Evolutionary conservation across 108 stramenopile species (phyloP).

Genomic region (Cyclotella cryptica): DNA sequence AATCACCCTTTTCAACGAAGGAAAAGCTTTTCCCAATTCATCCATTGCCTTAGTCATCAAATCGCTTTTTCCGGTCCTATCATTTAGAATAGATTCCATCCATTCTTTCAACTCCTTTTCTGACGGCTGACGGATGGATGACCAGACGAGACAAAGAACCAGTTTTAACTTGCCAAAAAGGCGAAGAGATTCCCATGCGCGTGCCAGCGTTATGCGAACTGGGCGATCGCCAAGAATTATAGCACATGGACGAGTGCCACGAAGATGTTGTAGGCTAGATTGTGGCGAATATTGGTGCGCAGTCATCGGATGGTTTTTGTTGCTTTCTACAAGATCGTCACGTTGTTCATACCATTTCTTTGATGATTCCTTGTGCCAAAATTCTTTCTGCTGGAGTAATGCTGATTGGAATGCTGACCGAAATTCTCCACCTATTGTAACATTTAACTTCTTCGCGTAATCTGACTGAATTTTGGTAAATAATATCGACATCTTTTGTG

Average conservation of each 20-base stretch:
- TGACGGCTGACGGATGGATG: constrained; percentile 70
- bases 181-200: constrained; percentile 82
- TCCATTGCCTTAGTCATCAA: constrained; percentile 81
- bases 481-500: constrained; percentile 47
- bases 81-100: constrained; percentile 73
- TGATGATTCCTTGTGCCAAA: constrained; percentile 26
- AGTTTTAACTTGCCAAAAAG: constrained; percentile 77
- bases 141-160: constrained; percentile 68
- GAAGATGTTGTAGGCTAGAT: constrained; percentile 18
- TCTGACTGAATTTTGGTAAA: constrained; percentile 79
- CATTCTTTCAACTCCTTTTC: constrained; percentile 81
- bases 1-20: constrained; percentile 72
- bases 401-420: constrained; percentile 63
- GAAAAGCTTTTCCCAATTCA: constrained; percentile 75
- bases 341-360: not conserved
- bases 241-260: constrained; percentile 38
- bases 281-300: not conserved
- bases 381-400: constrained; percentile 43
- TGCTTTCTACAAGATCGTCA: not conserved
- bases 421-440: constrained; percentile 87
- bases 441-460: constrained; percentile 80
- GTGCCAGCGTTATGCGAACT: constrained; percentile 65
- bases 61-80: constrained; percentile 67
- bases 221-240: constrained; percentile 87
- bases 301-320: not conserved